phyloP scores from a whole-genome alignment of 805 yeast genomes.

The Sugiyamaella americana region DNA sequence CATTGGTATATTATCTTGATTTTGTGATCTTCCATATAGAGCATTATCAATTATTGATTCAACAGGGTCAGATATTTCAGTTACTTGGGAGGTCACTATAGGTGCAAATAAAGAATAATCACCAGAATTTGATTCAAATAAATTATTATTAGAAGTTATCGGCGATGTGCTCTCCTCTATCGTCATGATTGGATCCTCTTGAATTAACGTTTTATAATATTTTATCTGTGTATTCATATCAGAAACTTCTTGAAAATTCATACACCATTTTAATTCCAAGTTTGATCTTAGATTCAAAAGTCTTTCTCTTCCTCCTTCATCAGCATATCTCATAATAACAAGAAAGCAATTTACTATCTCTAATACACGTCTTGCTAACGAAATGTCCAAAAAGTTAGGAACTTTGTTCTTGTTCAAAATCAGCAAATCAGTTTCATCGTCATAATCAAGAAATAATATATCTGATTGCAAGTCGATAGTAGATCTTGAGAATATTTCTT shows the following conservation, averaged over 20 bases:
- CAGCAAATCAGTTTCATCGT: constrained; percentile 7
- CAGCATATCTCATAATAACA: constrained; percentile 1
- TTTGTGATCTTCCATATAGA: not conserved
- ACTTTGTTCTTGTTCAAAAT: not conserved
- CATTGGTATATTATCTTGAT: constrained; percentile 4
- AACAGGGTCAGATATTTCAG: not conserved
- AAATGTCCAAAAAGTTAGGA: constrained; percentile 11
- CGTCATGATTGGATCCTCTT: too few species aligned
- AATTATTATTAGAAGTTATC: not conserved
- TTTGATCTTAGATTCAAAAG: not conserved
- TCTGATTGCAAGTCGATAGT: not conserved
- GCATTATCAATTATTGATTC: not conserved
- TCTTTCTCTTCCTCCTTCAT: not conserved
- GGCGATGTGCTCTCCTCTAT: not conserved
- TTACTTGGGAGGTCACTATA: not conserved
- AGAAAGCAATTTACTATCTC: constrained; percentile 14
- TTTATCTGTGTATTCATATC: not conserved
- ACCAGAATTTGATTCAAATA: too few species aligned
- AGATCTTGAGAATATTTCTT: constrained; percentile 8
- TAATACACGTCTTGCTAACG: constrained; percentile 6
- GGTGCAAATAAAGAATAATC: too few species aligned
- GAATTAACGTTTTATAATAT: too few species aligned
- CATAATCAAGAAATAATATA: constrained; percentile 6
- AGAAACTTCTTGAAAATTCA: not conserved
- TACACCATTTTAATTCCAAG: not conserved